phyloP scores from a whole-genome alignment of 2,329 filamentous ascomycete species.

The Aspergillus luchuensis region DNA sequence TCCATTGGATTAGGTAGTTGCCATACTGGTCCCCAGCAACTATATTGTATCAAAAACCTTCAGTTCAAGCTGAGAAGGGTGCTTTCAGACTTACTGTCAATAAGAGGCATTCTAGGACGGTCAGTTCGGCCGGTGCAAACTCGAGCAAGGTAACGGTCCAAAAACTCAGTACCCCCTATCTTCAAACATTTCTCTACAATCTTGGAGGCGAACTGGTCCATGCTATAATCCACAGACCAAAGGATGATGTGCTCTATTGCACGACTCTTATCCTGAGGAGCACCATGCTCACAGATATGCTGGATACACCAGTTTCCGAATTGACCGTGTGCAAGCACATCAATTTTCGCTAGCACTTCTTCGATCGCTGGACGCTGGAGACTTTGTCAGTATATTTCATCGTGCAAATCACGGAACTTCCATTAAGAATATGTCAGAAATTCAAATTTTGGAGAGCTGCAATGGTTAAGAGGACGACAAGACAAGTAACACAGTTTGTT shows the following conservation, averaged over 20 bases:
- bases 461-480: not conserved
- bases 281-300: constrained; percentile 96
- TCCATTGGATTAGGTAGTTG: constrained; percentile 97
- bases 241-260: constrained; percentile 94
- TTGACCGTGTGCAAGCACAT: constrained; percentile 94
- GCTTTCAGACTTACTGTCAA: constrained; percentile 67
- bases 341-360: constrained; percentile 91
- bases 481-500: too few relatives aligned
- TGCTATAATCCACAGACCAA: constrained; percentile 93
- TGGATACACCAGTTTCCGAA: constrained; percentile 99
- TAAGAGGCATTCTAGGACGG: constrained; percentile 91
- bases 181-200: constrained; percentile 99
- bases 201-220: constrained; percentile 98
- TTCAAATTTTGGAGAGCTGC: too few relatives aligned
- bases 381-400: constrained; percentile 21
- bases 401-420: too few relatives aligned
- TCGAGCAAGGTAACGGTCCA: constrained; percentile 87
- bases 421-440: too few relatives aligned
- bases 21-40: constrained; percentile 97
- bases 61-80: not conserved
- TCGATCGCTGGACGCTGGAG: constrained; percentile 91
- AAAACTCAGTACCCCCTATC: constrained; percentile 87
- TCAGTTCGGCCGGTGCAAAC: constrained; percentile 90
- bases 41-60: constrained; percentile 28
- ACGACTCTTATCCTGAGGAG: constrained; percentile 83